Percentiles rank a stretch among this genome's conserved stretches.
phyloP scores from a whole-genome alignment of 2,329 filamentous ascomycete genomes.

The Pseudogymnoascus sp. region DNA sequence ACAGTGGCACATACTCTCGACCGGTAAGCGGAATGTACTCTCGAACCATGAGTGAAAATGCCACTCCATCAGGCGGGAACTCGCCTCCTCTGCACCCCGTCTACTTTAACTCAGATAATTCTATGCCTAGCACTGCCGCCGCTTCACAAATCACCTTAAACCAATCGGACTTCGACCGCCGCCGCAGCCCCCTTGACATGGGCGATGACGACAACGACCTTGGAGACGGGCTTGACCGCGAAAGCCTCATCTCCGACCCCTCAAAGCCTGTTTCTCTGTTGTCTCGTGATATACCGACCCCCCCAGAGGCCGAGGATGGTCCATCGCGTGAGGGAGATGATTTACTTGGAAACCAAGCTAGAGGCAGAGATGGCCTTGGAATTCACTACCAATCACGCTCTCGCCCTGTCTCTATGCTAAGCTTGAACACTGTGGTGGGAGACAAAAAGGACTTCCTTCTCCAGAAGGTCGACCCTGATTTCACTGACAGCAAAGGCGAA shows the following conservation, averaged over 20 bases:
- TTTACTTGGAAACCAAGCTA: not conserved
- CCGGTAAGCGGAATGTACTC: slow-evolving; percentile 5
- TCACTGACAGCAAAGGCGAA: slow-evolving; percentile 55
- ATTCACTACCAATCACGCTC: slow-evolving; percentile 4
- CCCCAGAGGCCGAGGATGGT: not conserved
- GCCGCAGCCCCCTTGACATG: not conserved
- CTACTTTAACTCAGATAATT: not conserved
- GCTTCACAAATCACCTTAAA: not conserved
- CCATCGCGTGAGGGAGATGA: not conserved
- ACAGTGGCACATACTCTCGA: slow-evolving; percentile 4
- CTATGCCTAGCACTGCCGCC: not conserved
- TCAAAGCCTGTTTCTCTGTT: not conserved
- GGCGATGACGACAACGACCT: slow-evolving; percentile 1
- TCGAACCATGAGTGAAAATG: not conserved
- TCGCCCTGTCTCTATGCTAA: slow-evolving; percentile 36
- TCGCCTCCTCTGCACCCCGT: not conserved
- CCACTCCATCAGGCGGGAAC: not conserved
- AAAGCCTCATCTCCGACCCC: not conserved
- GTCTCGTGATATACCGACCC: not conserved
- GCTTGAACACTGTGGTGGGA: slow-evolving; percentile 48
- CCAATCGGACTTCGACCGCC: not conserved
- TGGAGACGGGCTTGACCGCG: not conserved
- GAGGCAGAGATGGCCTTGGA: not conserved
- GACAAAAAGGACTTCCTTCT: slow-evolving; percentile 54
- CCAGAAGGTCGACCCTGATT: slow-evolving; percentile 59